These are phyloP conservation scores for Lactarius pseudohatsudake DNA, from an alignment of 768 basidiomycete genomes.

Conservation along the genomic window DNA sequence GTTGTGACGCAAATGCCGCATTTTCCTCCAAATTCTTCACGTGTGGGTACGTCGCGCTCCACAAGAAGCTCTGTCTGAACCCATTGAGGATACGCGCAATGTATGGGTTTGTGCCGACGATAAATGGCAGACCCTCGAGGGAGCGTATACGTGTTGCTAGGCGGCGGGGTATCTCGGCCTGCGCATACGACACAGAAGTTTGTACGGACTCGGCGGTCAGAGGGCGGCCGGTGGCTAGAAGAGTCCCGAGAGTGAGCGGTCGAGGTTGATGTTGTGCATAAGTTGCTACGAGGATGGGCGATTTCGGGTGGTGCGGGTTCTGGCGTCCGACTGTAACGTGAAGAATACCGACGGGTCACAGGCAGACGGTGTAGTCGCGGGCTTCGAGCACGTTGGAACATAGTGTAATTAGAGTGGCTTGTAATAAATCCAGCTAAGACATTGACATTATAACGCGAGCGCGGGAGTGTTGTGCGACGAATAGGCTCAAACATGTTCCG, in stretches of 20 bases:
- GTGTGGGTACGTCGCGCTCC: constrained; percentile 63
- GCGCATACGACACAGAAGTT: constrained; percentile 69
- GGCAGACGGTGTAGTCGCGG: neutral
- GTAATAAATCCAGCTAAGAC: neutral
- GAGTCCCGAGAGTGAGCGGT: constrained; percentile 67
- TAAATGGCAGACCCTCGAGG: constrained; percentile 77
- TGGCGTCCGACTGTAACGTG: constrained; percentile 40
- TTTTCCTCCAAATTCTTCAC: constrained; percentile 72
- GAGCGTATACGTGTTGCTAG: constrained; percentile 73
- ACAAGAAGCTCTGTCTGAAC: constrained; percentile 68
- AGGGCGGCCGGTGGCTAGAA: constrained; percentile 76
- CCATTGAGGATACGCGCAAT: constrained; percentile 68
- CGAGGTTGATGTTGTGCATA: constrained; percentile 63
- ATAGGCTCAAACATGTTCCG: neutral
- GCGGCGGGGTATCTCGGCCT: constrained; percentile 74
- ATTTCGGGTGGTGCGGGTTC: constrained; percentile 53
- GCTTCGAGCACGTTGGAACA: constrained; percentile 14
- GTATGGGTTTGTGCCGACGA: constrained; percentile 87
- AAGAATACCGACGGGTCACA: neutral
- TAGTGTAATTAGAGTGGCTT: neutral
- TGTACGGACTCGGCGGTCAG: constrained; percentile 69
- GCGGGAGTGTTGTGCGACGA: neutral
- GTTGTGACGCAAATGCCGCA: constrained; percentile 58
- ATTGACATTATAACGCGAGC: neutral
- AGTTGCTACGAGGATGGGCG: constrained; percentile 57